Base-by-base conservation (phyloP, 1,284 basidiomycete species). In the Leccinum fallax region DNA sequence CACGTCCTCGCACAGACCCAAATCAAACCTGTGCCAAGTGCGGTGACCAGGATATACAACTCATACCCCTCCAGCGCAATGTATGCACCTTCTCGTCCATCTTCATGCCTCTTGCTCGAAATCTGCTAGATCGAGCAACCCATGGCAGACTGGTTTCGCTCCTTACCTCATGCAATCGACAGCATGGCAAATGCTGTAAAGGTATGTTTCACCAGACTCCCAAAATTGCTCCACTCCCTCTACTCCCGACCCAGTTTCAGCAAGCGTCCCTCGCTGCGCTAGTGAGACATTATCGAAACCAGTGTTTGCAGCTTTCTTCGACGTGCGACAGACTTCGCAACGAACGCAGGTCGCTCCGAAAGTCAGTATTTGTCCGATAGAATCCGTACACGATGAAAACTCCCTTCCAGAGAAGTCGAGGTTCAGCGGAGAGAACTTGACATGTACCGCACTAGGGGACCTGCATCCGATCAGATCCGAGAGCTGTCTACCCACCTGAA, bases 131-230 rank as follows among this genome's bases (percentile, higher is more conserved):
- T 93, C 82, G 88, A 90, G 9, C 75, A 81, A 3, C 90, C 90
- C 1, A 89, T 93, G 86, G 84, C 87, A 5, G 82, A 88, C 26
- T 93, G 90, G 90, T 93, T 93, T 76, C 79, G 80, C 13, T 83
- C 85, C 40, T 73, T 89, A 11, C 84, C 89, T 11, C 76, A 79
- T 60, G 76, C 83, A 4, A 75, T 92, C 32, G 89, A 93, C 69
- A 71, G 81, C 19, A 73, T 89, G 24, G 85, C 88, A 38, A 83
- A 82, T 67, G 82, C 90, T 24, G 80, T 83, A 54, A 89, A 88
- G 80, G 90, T 89, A 64, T 32, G 76, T 63, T n/a, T 36, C 55
- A 26, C 10, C 26, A 10, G 8, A 11, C 43, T 46, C 43, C 64
- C n/a, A 40, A 6, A 21, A 28, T 57, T 3, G 21, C 40, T n/a